Evolutionary conservation across 257 asterid genomes (phyloP).

Genomic region (Penstemon newberryi): DNA sequence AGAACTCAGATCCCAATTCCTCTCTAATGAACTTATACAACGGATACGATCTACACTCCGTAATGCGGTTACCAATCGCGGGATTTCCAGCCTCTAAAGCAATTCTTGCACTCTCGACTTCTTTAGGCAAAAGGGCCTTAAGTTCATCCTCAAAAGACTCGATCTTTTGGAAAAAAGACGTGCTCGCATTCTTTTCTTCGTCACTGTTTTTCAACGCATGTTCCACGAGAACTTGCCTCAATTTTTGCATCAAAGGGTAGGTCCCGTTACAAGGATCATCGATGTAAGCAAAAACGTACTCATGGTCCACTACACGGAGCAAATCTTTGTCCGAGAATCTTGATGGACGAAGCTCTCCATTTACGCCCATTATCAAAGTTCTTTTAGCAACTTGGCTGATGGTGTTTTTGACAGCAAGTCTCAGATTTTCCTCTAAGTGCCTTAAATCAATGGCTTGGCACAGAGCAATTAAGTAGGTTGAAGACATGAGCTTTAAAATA

Average conservation of each 20-base stretch:
- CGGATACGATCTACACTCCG: slow-evolving; percentile 61
- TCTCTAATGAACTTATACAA: slow-evolving; percentile 49
- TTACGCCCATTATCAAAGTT: slow-evolving; percentile 44
- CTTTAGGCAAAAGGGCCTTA: slow-evolving; percentile 46
- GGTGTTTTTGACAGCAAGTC: slow-evolving; percentile 46
- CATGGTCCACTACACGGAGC: slow-evolving; percentile 55
- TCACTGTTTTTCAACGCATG: slow-evolving; percentile 47
- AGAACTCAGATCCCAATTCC: slow-evolving; percentile 35
- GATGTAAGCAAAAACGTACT: slow-evolving; percentile 44
- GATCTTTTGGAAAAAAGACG: slow-evolving; percentile 50
- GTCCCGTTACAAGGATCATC: slow-evolving; percentile 51
- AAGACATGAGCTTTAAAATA: slow-evolving; percentile 49
- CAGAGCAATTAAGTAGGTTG: slow-evolving; percentile 44
- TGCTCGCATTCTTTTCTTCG: slow-evolving; percentile 33
- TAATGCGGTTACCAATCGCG: slow-evolving; percentile 38
- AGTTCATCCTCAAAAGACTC: slow-evolving; percentile 52
- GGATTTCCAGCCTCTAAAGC: slow-evolving; percentile 50
- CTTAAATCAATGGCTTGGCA: slow-evolving; percentile 58
- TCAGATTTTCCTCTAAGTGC: slow-evolving; percentile 54
- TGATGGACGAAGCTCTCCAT: slow-evolving; percentile 54
- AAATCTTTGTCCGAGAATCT: slow-evolving; percentile 55
- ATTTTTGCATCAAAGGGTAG: slow-evolving; percentile 58
- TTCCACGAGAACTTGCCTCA: slow-evolving; percentile 52
- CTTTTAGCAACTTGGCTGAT: slow-evolving; percentile 52
- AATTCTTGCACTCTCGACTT: slow-evolving; percentile 49